Base-by-base conservation (phyloP, 208 protist genomes). In the Endotrypanum monterogeii region DNA sequence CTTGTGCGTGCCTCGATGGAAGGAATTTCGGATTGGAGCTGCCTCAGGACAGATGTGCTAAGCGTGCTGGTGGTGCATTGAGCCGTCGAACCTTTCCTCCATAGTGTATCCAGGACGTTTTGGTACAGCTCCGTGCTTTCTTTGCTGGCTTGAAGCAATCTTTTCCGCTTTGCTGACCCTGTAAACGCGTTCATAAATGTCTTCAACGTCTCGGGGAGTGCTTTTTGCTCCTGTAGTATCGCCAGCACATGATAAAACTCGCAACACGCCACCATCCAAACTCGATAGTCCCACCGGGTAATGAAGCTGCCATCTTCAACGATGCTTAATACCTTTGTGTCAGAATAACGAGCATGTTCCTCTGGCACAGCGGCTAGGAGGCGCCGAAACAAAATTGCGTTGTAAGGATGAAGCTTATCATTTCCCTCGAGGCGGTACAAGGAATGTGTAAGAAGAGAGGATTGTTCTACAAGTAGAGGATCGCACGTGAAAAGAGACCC, bases 191-290 rank as follows among this genome's bases (percentile, higher is more conserved):
- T 77, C 67, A 88, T 68, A 41, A 69, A 83, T 20, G 65, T 73
- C 18, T 50, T 35, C 25, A 71, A 60, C 35, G 28, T 46, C 37
- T 80, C 82, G 0, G 84, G 84, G 23, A 89, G 58, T 20, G 76
- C 51, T 39, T 88, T 88, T n/a, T 67, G 54, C 55, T 82, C 73
- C 50, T 88, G 72, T 30, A 92, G 78, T 20, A 88, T 30, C 11
- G 80, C 78, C 68, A 92, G 78, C 6, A 92, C 78, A 72, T 87
- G 82, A 32, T 87, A 86, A 30, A 83, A 84, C 68, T 92, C 88
- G 56, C 85, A 89, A 61, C 83, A 88, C 25, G 77, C 71, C 37
- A 89, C 39, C 74, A 89, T 79, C 88, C 88, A 92, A 28, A 83
- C 61, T 55, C 83, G 77, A 48, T 82, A 88, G 37, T 89, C 83